phyloP scores from a whole-genome alignment of 441 rosid genomes.

The Jatropha podagrica region DNA sequence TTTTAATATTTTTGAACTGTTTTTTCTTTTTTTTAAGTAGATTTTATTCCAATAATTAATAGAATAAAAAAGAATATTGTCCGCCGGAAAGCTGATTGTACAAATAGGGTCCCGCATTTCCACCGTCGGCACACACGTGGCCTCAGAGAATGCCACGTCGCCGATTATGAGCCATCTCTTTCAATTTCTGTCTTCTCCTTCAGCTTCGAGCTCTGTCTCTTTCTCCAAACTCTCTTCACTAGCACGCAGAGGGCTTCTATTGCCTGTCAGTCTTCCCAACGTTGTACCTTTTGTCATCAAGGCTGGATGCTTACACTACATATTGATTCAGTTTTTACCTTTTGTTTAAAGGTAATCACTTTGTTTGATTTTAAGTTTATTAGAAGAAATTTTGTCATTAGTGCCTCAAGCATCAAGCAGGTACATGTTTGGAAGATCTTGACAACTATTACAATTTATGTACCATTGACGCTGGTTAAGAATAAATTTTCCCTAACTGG shows the following conservation, averaged over 20 bases:
- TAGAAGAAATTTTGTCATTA: not conserved
- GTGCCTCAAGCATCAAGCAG: not conserved
- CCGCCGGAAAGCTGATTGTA: too few species aligned
- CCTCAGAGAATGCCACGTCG: too few species aligned
- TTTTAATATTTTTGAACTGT: too few species aligned
- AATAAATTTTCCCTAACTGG: constrained; percentile 46
- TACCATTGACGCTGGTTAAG: constrained; percentile 16
- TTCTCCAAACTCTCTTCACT: constrained; percentile 21
- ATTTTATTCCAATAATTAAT: too few species aligned
- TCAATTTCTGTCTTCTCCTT: too few species aligned
- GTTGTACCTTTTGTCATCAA: constrained; percentile 83
- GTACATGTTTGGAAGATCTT: not conserved
- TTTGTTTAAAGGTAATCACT: not conserved
- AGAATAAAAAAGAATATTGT: too few species aligned
- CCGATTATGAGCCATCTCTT: too few species aligned
- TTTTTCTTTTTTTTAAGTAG: too few species aligned
- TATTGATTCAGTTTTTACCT: not conserved
- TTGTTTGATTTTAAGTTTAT: not conserved
- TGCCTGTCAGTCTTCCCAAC: constrained; percentile 84
- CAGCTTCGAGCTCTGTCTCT: too few species aligned
- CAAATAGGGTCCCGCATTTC: too few species aligned
- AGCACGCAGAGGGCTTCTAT: constrained; percentile 90
- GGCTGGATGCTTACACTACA: constrained; percentile 39
- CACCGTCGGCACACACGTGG: too few species aligned
- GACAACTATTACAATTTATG: not conserved